Evolutionary conservation across 805 yeast genomes (phyloP).

Genomic region (Maudiozyma pseudohumilis): DNA sequence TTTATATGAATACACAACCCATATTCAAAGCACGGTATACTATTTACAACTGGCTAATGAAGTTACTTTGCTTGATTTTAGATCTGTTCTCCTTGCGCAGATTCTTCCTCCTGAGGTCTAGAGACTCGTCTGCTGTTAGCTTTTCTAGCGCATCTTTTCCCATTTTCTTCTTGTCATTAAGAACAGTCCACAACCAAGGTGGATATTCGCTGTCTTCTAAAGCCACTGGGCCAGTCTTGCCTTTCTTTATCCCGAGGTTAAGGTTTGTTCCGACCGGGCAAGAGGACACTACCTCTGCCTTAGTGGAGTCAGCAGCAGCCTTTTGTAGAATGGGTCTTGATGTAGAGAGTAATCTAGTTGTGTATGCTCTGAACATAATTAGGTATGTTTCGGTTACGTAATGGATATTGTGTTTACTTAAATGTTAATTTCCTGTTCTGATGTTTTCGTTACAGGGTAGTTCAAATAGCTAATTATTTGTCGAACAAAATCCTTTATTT

Average conservation of each 20-base stretch:
- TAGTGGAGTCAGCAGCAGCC: conserved; percentile 2
- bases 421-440: no score
- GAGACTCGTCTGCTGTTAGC: conserved; percentile 52
- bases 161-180: conserved; percentile 35
- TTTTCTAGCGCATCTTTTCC: conserved; percentile 39
- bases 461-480: no score
- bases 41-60: conserved; percentile 27
- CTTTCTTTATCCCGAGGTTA: conserved; percentile 63
- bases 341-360: conserved; percentile 1
- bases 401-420: no score
- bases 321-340: conserved; percentile 3
- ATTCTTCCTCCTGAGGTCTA: conserved; percentile 55
- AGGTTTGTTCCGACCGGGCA: conserved; percentile 65
- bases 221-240: conserved; percentile 84
- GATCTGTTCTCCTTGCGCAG: conserved; percentile 59
- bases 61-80: conserved; percentile 69
- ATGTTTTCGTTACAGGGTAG: no score
- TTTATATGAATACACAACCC: neutral
- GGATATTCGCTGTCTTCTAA: conserved; percentile 84
- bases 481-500: no score
- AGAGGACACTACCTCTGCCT: conserved; percentile 30
- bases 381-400: no score
- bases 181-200: conserved; percentile 83
- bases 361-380: conserved; percentile 1
- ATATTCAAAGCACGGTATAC: no score